phyloP scores from a whole-genome alignment of 2,329 filamentous ascomycete species.

The Leptographium wingfieldii region DNA sequence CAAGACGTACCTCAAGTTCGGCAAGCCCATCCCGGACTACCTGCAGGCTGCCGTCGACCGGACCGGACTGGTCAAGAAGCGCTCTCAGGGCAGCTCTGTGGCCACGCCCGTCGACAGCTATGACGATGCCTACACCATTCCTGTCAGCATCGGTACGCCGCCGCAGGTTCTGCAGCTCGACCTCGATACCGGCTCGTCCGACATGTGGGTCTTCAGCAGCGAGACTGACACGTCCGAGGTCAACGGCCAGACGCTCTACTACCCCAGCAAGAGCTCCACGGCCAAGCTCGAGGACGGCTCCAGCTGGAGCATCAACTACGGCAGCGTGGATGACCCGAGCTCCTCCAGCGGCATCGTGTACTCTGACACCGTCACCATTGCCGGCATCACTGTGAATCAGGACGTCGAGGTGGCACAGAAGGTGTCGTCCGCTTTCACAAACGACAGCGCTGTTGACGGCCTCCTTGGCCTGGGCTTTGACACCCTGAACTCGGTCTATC shows the following conservation, averaged over 20 bases:
- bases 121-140: slow-evolving; percentile 39
- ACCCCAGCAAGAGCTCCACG: slow-evolving; percentile 24
- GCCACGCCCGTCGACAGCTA: slow-evolving; percentile 30
- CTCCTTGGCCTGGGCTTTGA: slow-evolving; percentile 32
- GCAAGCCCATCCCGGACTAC: slow-evolving; percentile 21
- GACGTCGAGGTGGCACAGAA: slow-evolving; percentile 29
- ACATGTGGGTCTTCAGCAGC: slow-evolving; percentile 41
- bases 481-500: slow-evolving; percentile 29
- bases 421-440: slow-evolving; percentile 27
- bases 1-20: slow-evolving; percentile 27
- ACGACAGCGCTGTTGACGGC: slow-evolving; percentile 25
- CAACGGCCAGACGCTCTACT: slow-evolving; percentile 25
- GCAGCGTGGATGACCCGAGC: slow-evolving; percentile 21
- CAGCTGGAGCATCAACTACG: slow-evolving; percentile 28
- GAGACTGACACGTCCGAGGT: slow-evolving; percentile 20
- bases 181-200: slow-evolving; percentile 56
- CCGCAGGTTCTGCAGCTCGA: slow-evolving; percentile 46
- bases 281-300: slow-evolving; percentile 19
- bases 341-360: slow-evolving; percentile 29
- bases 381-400: slow-evolving; percentile 28
- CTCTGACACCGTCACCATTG: slow-evolving; percentile 28
- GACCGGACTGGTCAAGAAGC: slow-evolving; percentile 8
- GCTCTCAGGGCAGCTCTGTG: slow-evolving; percentile 20
- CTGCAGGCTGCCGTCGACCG: slow-evolving; percentile 20
- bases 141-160: slow-evolving; percentile 44